Evolutionary conservation across 1,139 yeast genomes (phyloP).

Genomic region (Sugiyamaella japonica): DNA sequence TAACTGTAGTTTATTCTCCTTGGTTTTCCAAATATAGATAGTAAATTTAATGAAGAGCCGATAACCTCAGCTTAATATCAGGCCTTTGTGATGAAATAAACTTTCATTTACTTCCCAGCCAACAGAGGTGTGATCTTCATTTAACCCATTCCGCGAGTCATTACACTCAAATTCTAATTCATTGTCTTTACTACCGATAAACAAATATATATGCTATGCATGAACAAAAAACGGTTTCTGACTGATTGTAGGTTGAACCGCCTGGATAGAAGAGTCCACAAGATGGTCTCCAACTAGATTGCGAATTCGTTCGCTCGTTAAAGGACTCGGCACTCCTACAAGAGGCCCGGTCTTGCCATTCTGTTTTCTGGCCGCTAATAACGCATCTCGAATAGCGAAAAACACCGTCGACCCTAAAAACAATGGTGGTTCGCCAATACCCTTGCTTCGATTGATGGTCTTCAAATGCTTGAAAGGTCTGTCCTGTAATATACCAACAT

Average conservation of each 20-base stretch:
- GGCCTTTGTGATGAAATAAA: too few relatives aligned
- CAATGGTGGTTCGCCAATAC: conserved; percentile 51
- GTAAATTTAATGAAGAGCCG: too few relatives aligned
- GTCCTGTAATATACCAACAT: conserved; percentile 44
- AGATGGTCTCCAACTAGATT: conserved; percentile 43
- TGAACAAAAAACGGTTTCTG: conserved; percentile 42
- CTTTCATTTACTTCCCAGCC: too few relatives aligned
- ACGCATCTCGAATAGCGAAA: conserved; percentile 49
- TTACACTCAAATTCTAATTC: too few relatives aligned
- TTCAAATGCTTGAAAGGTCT: conserved; percentile 46
- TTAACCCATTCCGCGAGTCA: too few relatives aligned
- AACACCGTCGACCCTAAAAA: conserved; percentile 45
- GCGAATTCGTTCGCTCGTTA: conserved; percentile 48
- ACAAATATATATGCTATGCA: conserved; percentile 28
- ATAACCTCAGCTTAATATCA: too few relatives aligned
- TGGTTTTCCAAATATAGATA: too few relatives aligned
- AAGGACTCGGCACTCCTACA: conserved; percentile 40
- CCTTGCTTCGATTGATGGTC: conserved; percentile 47
- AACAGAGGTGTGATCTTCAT: too few relatives aligned
- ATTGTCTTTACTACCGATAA: too few relatives aligned
- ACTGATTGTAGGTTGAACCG: conserved; percentile 39
- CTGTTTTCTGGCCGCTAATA: conserved; percentile 40
- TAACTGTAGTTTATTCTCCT: too few relatives aligned
- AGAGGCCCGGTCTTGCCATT: conserved; percentile 35
- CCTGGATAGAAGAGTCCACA: conserved; percentile 31